These are phyloP conservation scores for Leccinum incarnatum DNA, from an alignment of 768 basidiomycete genomes.

Conservation along the genomic window DNA sequence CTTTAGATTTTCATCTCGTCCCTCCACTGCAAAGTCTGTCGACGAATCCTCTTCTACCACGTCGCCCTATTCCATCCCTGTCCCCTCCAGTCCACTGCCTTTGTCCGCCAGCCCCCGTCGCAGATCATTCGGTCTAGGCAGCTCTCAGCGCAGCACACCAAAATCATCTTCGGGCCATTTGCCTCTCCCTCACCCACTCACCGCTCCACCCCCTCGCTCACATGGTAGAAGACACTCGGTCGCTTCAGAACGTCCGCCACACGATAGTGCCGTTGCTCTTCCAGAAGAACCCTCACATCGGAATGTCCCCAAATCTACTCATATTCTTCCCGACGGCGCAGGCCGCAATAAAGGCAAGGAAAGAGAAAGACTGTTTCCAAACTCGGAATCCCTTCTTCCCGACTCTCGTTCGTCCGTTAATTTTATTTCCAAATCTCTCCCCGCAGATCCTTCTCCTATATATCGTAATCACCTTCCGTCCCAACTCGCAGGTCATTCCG, in stretches of 20 bases:
- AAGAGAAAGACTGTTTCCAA: constrained; percentile 9
- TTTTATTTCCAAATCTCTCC: constrained; percentile 23
- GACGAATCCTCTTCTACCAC: constrained; percentile 20
- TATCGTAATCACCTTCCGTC: constrained; percentile 15
- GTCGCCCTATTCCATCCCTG: constrained; percentile 23
- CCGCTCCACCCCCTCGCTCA: constrained; percentile 12
- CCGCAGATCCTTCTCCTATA: constrained; percentile 15
- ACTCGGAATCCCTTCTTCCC: constrained; percentile 7
- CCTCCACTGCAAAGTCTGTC: constrained; percentile 28
- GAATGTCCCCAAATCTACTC: constrained; percentile 8
- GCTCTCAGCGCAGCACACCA: constrained; percentile 28
- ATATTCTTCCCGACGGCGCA: constrained; percentile 10
- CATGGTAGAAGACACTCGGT: constrained; percentile 29
- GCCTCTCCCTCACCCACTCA: constrained; percentile 23
- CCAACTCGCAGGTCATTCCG: constrained; percentile 7
- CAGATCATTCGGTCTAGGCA: constrained; percentile 30
- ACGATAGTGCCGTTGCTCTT: constrained; percentile 34
- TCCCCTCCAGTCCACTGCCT: constrained; percentile 31
- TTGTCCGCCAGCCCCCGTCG: constrained; percentile 34
- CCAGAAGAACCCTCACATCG: constrained; percentile 24
- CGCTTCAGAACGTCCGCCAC: constrained; percentile 30
- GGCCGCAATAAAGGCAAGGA: constrained; percentile 29
- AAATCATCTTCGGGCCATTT: constrained; percentile 29
- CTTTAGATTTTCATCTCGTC: constrained; percentile 31
- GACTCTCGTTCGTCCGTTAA: constrained; percentile 14